Evolutionary conservation across 1,284 basidiomycete species (phyloP), one percentile per base, ranked within the genome.

Genomic region (Leccinum ponderosum): DNA sequence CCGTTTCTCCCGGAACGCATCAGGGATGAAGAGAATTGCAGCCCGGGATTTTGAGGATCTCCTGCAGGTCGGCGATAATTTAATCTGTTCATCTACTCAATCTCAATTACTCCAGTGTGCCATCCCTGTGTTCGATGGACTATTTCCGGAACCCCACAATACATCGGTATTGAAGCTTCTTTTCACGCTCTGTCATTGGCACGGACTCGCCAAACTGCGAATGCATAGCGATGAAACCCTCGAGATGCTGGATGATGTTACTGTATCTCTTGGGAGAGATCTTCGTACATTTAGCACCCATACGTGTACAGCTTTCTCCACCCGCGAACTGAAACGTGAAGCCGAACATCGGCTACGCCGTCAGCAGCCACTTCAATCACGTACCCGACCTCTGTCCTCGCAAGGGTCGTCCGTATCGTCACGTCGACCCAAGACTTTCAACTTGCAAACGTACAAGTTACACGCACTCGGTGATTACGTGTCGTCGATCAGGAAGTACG

Each of bases 21-120:
- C 27, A 5, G 51, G 17, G 5, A 53, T 53, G 51, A 53, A 53
- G 51, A 53, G 29, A 20, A 53, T 53, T 33, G 51, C 51, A 17
- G 51, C 51, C 9, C 57, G 62, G 1, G 67, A 74, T 57, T 73
- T 63, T 56, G 66, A 74, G 52, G 72, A 73, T 53, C 59, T 73
- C 51, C 29, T 53, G 11, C 51, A 53, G 51, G 27, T 53, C 25
- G 9, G 27, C 20, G 51, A 17, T 33, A 53, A 33, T 53, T 33
- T 17, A 33, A 20, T 39, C n/a, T 53, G 35, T 53, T 53, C 29
- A 14, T 53, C 29, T 53, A 33, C 29, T 20, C 20, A 14, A 53
- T 53, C 9, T 11, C 29, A 33, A 0, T 7, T 53, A 9, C 20
- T 53, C 15, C 29, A 71, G 66, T 73, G 71, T 35, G 53, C 63